These are phyloP conservation scores for Amphichorda felina DNA, from an alignment of 2,329 filamentous ascomycete genomes.

Conservation along the genomic window DNA sequence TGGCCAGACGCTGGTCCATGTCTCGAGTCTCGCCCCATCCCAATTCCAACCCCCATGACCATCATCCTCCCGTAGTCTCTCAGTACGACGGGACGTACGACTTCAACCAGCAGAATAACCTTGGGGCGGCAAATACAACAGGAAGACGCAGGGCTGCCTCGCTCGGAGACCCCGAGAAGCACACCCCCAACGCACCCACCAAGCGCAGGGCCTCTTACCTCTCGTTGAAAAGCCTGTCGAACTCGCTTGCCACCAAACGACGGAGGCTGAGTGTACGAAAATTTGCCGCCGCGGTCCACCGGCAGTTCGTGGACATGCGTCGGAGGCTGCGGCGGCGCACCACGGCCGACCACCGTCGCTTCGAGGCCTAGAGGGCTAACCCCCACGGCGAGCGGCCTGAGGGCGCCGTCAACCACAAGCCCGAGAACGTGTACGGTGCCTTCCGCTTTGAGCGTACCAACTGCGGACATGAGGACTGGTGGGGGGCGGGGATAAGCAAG, in stretches of 20 bases:
- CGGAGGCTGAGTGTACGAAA: slow-evolving; percentile 15
- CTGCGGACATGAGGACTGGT: slow-evolving; percentile 17
- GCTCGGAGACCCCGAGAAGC: slow-evolving; percentile 1
- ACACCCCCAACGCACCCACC: slow-evolving; percentile 3
- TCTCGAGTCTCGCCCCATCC: no score
- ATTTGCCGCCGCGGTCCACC: slow-evolving; percentile 12
- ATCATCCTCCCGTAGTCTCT: no score
- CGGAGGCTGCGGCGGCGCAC: slow-evolving; percentile 14
- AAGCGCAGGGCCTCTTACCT: slow-evolving; percentile 20
- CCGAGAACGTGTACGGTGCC: no score
- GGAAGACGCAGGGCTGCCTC: background rate
- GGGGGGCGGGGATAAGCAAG: slow-evolving; percentile 19
- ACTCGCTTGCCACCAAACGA: slow-evolving; percentile 14
- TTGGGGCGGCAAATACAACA: no score
- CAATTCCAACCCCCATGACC: no score
- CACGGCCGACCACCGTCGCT: slow-evolving; percentile 9
- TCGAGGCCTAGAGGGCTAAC: slow-evolving; percentile 15
- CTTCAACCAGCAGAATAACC: no score
- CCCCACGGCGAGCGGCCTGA: slow-evolving; percentile 12
- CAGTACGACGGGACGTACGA: slow-evolving; percentile 12
- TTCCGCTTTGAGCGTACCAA: no score
- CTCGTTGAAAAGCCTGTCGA: slow-evolving; percentile 15
- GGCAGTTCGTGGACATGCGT: slow-evolving; percentile 12
- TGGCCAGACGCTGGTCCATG: no score
- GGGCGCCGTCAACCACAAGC: no score